These are phyloP conservation scores for Saccharum spontaneum DNA, from an alignment of 176 grass and related monocot species.

Conservation along the genomic window DNA sequence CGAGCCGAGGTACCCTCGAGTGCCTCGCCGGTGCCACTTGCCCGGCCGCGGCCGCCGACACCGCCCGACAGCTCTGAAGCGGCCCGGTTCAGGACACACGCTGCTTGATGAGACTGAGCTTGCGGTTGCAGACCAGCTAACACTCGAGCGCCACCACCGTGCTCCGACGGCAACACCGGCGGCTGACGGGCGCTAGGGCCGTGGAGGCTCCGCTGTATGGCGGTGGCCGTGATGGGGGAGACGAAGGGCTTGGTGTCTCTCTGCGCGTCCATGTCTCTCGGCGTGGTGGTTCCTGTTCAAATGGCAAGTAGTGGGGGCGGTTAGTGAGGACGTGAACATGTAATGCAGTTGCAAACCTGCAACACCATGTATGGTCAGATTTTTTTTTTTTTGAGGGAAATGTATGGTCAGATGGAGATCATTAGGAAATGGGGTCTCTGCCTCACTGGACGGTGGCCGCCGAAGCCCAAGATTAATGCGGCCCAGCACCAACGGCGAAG, in stretches of 20 bases:
- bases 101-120: not conserved
- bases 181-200: not conserved
- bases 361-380: no score
- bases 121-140: not conserved
- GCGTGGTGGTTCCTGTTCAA: slow-evolving; percentile 19
- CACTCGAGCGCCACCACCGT: not conserved
- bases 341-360: not conserved
- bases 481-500: no score
- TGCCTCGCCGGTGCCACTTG: not conserved
- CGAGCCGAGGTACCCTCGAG: not conserved
- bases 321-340: not conserved
- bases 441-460: not conserved
- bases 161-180: not conserved
- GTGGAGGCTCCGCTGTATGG: slow-evolving; percentile 1
- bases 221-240: slow-evolving; percentile 12
- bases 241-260: slow-evolving; percentile 44
- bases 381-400: no score
- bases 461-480: no score
- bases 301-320: not conserved
- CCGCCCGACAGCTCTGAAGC: not conserved
- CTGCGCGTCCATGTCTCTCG: slow-evolving; percentile 29
- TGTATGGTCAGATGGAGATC: not conserved
- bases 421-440: not conserved
- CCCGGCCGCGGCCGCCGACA: no score
- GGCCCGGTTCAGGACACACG: slow-evolving; percentile 32